Evolutionary conservation across 208 protist genomes (phyloP).

Genomic region (Trypanosoma cruzi): DNA sequence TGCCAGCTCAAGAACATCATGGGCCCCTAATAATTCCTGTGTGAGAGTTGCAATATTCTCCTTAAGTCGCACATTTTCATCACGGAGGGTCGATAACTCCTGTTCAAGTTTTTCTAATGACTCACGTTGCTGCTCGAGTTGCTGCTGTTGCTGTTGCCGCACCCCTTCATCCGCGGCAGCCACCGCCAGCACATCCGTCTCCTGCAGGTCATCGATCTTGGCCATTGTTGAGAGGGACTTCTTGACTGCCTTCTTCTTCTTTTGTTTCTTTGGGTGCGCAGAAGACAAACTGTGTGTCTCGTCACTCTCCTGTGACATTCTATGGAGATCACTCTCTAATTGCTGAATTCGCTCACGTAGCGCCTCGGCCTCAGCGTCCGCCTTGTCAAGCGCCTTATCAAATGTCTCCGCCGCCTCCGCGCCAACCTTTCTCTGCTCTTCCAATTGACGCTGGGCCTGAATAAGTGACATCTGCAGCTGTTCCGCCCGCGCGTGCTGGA

Average conservation of each 20-base stretch:
- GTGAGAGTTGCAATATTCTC: slow-evolving; percentile 47
- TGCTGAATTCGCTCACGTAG: slow-evolving; percentile 46
- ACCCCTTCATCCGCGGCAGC: slow-evolving; percentile 2
- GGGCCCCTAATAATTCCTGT: slow-evolving; percentile 39
- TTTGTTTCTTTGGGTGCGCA: slow-evolving; percentile 17
- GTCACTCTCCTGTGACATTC: slow-evolving; percentile 43
- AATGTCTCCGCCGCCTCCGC: slow-evolving; percentile 18
- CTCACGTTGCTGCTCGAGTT: slow-evolving; percentile 2
- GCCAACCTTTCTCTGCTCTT: slow-evolving; percentile 13
- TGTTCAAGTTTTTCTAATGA: slow-evolving; percentile 19
- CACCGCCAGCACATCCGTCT: slow-evolving; percentile 15
- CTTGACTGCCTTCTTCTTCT: slow-evolving; percentile 22
- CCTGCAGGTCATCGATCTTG: slow-evolving; percentile 11
- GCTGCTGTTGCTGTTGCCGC: not conserved
- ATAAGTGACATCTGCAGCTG: slow-evolving; percentile 24
- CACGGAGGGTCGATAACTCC: slow-evolving; percentile 44
- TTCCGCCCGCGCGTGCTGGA: slow-evolving; percentile 12
- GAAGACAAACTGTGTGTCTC: slow-evolving; percentile 31
- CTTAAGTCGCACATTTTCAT: slow-evolving; percentile 63
- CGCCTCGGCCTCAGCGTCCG: slow-evolving; percentile 33
- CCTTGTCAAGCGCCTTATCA: slow-evolving; percentile 18
- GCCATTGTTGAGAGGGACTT: slow-evolving; percentile 23
- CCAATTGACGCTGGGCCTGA: slow-evolving; percentile 24
- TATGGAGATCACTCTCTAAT: slow-evolving; percentile 40
- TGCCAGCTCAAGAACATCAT: slow-evolving; percentile 42